Conservation (phyloP, 257 asterid species). For the Cynanchum wilfordii region DNA sequence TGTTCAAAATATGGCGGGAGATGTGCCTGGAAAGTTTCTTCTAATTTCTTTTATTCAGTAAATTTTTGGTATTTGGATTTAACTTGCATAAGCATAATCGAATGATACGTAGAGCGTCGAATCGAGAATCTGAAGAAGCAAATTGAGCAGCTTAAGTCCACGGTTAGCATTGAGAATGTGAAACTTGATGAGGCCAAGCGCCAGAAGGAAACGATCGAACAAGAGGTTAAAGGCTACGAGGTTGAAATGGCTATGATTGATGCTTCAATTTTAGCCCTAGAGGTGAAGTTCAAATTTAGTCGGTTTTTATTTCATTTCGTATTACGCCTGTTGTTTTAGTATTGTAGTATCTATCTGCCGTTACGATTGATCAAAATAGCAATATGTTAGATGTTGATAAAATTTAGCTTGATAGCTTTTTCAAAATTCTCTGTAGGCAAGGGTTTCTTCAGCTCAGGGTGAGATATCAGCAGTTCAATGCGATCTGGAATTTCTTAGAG, state of each 20-base stretch:
- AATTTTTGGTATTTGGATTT: background rate
- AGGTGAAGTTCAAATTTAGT: slow-evolving; percentile 33
- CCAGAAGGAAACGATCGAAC: slow-evolving; percentile 55
- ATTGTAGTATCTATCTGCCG: background rate
- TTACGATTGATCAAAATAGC: background rate
- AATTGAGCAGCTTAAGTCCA: slow-evolving; percentile 50
- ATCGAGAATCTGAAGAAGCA: slow-evolving; percentile 51
- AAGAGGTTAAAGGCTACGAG: slow-evolving; percentile 67
- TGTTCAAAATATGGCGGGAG: background rate
- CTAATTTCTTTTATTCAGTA: background rate
- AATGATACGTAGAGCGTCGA: slow-evolving; percentile 44
- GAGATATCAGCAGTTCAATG: slow-evolving; percentile 47
- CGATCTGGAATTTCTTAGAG: slow-evolving; percentile 54
- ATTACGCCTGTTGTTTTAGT: too few species aligned
- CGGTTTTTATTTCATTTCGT: background rate
- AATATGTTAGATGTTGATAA: background rate
- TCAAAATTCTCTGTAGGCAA: slow-evolving; percentile 34
- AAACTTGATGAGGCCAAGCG: slow-evolving; percentile 61
- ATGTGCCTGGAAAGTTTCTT: background rate
- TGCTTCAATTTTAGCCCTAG: slow-evolving; percentile 54
- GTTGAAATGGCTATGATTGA: slow-evolving; percentile 58
- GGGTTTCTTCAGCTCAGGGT: slow-evolving; percentile 46
- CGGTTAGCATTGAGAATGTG: slow-evolving; percentile 38
- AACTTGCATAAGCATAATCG: background rate
- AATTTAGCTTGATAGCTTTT: background rate